Conservation (phyloP, 1,139 yeast genomes). For the Lodderomyces margitis region DNA sequence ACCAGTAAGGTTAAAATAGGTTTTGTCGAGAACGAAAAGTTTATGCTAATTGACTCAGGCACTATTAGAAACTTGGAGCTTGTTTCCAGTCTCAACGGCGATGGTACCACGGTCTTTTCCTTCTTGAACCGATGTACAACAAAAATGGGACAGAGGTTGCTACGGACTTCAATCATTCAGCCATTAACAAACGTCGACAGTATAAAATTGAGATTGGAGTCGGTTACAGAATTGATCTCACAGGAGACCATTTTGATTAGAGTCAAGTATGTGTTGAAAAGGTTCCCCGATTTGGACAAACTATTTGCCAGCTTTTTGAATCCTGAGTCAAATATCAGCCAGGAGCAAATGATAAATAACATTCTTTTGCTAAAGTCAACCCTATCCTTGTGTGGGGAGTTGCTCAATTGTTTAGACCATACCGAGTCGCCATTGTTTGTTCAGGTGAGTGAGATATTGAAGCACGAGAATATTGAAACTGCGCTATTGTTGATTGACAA, state of each 20-base stretch:
- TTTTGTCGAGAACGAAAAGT: constrained; percentile 37
- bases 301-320: constrained; percentile 24
- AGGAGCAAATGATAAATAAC: constrained; percentile 36
- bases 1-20: constrained; percentile 31
- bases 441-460: constrained; percentile 28
- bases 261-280: constrained; percentile 22
- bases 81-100: constrained; percentile 27
- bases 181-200: constrained; percentile 38
- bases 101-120: constrained; percentile 30
- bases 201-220: constrained; percentile 29
- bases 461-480: constrained; percentile 19
- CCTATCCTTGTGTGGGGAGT: constrained; percentile 16
- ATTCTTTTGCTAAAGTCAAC: constrained; percentile 35
- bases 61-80: constrained; percentile 37
- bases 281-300: constrained; percentile 35
- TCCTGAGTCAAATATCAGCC: constrained; percentile 14
- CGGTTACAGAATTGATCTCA: constrained; percentile 30
- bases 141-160: constrained; percentile 43
- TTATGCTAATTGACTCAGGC: constrained; percentile 38
- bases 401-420: constrained; percentile 17
- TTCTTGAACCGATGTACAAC: constrained; percentile 37
- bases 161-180: constrained; percentile 40
- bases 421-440: constrained; percentile 17
- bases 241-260: constrained; percentile 17
- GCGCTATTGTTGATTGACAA: constrained; percentile 25